Percentiles rank a stretch among this genome's conserved stretches.
Evolutionary conservation across 345 rosid genomes (phyloP).

Genomic region (Luvunga scandens): DNA sequence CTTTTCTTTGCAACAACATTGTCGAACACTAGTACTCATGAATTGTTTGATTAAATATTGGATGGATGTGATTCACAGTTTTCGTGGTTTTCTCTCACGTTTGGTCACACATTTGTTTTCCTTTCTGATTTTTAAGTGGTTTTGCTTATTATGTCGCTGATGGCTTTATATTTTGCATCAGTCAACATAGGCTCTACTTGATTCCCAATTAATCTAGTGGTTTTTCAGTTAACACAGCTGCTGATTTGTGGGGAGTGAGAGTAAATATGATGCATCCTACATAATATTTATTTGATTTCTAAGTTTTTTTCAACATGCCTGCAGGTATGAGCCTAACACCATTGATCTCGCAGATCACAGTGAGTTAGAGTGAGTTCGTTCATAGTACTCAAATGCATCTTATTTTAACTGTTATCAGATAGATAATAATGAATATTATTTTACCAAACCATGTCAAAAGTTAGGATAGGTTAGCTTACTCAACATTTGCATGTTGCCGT

Average conservation of each 20-base stretch:
- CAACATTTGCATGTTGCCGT: conserved; percentile 16
- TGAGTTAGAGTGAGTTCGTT: conserved; percentile 85
- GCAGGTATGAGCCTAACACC: conserved; percentile 97
- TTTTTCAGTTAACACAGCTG: background rate
- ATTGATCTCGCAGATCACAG: conserved; percentile 81
- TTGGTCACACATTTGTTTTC: background rate
- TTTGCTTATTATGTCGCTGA: background rate
- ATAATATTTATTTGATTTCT: conserved; percentile 1
- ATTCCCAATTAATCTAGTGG: background rate
- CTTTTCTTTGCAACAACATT: background rate
- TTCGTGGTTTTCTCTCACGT: background rate
- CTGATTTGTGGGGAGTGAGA: background rate
- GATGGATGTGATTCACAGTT: background rate
- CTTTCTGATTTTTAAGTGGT: background rate
- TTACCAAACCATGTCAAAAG: background rate
- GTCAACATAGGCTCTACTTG: background rate
- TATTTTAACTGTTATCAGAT: background rate
- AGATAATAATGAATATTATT: background rate
- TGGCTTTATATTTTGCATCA: background rate
- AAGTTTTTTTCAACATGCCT: background rate
- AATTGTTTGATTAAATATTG: conserved; percentile 9
- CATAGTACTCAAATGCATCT: conserved; percentile 3
- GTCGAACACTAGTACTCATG: background rate
- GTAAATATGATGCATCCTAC: background rate
- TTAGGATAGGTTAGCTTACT: conserved; percentile 11